Percentiles rank a stretch among this genome's conserved stretches.
phyloP scores from a whole-genome alignment of 345 rosid species.

The Turritis glabra region DNA sequence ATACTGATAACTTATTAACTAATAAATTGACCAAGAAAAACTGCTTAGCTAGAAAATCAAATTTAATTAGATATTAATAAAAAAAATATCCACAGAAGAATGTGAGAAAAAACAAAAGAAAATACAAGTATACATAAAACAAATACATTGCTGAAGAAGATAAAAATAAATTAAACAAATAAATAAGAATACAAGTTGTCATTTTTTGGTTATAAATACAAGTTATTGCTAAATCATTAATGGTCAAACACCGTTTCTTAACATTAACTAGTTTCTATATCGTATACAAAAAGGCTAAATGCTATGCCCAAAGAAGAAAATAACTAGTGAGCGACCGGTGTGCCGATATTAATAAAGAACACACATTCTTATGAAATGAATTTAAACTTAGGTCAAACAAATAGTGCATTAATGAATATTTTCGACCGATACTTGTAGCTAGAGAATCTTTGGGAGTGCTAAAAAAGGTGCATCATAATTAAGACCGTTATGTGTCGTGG shows the following conservation, averaged over 20 bases:
- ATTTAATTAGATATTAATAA: not conserved
- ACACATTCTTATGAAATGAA: conserved; percentile 33
- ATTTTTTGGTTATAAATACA: not conserved
- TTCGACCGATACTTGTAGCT: conserved; percentile 15
- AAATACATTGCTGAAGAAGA: not conserved
- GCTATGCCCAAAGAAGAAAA: conserved; percentile 15
- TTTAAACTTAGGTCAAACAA: conserved; percentile 2
- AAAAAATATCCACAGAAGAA: not conserved
- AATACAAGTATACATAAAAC: not conserved
- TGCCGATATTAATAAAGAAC: conserved; percentile 28
- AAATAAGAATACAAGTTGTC: not conserved
- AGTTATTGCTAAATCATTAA: not conserved
- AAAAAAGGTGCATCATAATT: conserved; percentile 24
- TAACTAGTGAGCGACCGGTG: not conserved
- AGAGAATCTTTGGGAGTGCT: conserved; percentile 36
- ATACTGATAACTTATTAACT: no score
- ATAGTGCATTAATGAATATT: conserved; percentile 6
- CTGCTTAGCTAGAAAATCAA: no score
- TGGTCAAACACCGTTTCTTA: not conserved
- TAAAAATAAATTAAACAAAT: not conserved
- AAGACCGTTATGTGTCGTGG: conserved; percentile 31
- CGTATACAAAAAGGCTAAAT: not conserved
- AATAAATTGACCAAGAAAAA: no score
- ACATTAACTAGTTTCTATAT: conserved; percentile 14
- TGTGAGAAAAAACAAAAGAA: not conserved